phyloP scores from a whole-genome alignment of 805 yeast genomes.

The Helenozyma rhizophorensis region DNA sequence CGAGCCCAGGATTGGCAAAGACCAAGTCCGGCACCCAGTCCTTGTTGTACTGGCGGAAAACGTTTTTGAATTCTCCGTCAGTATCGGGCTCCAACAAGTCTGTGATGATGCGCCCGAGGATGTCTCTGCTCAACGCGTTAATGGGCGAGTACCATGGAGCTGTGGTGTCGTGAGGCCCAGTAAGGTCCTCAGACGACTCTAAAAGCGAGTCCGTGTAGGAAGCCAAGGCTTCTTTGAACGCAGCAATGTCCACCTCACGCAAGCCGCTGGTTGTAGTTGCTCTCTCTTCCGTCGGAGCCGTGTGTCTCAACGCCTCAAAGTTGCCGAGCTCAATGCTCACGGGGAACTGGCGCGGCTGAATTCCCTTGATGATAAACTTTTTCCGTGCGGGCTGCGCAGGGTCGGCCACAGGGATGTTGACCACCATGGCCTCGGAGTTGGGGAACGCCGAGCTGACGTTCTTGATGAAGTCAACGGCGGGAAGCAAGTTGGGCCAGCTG shows the following conservation, averaged over 20 bases:
- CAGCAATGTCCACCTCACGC: constrained; percentile 33
- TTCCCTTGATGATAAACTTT: constrained; percentile 89
- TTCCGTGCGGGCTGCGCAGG: constrained; percentile 46
- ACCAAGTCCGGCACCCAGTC: constrained; percentile 39
- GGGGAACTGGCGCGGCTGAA: constrained; percentile 72
- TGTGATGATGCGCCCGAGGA: constrained; percentile 27
- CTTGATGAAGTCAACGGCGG: constrained; percentile 95
- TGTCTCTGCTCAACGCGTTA: constrained; percentile 29
- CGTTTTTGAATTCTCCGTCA: constrained; percentile 19
- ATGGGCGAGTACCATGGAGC: constrained; percentile 22
- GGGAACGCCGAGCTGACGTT: constrained; percentile 89
- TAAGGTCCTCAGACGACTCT: constrained; percentile 18
- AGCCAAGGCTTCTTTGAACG: constrained; percentile 26
- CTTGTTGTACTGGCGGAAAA: constrained; percentile 34
- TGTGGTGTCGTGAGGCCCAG: constrained; percentile 14
- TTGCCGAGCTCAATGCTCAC: constrained; percentile 44
- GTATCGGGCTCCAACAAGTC: constrained; percentile 24
- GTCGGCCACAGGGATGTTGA: constrained; percentile 43
- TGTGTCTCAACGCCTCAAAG: constrained; percentile 36
- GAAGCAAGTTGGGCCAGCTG: constrained; percentile 47
- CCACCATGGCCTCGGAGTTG: constrained; percentile 89
- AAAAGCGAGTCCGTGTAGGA: constrained; percentile 20
- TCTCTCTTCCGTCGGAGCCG: constrained; percentile 10
- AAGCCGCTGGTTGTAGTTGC: constrained; percentile 14
- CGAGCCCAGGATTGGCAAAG: constrained; percentile 37